Conservation (phyloP, 2,329 filamentous ascomycete species). For the Ceratocystis destructans region DNA sequence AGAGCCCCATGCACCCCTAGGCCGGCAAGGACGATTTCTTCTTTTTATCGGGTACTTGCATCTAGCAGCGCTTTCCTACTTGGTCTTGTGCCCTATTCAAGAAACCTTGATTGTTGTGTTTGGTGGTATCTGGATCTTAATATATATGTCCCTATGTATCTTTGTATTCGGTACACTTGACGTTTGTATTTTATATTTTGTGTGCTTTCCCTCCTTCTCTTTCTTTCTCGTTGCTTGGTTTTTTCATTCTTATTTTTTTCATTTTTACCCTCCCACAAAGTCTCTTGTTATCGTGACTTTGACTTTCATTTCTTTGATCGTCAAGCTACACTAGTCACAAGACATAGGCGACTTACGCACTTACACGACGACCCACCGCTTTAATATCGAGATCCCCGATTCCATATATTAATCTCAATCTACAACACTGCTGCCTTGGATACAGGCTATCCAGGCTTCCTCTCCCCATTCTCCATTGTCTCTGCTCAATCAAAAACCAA, state of each 20-base stretch:
- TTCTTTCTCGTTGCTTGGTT: conserved; percentile 14
- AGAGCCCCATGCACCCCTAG: neutral
- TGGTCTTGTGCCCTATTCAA: neutral
- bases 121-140: neutral
- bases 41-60: conserved; percentile 4
- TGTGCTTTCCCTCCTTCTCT: neutral
- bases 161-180: neutral
- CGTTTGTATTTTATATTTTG: neutral
- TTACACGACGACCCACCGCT: neutral
- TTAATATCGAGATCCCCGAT: neutral
- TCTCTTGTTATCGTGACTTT: neutral
- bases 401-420: neutral
- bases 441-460: neutral
- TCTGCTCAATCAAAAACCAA: neutral
- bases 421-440: neutral
- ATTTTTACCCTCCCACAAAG: neutral
- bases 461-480: neutral
- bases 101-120: neutral
- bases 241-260: conserved; percentile 12
- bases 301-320: neutral
- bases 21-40: neutral
- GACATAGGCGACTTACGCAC: neutral
- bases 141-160: neutral
- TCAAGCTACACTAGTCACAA: neutral
- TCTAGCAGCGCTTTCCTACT: neutral